phyloP scores from a whole-genome alignment of 169 alveolate genomes.

The Plasmodium sp. region DNA sequence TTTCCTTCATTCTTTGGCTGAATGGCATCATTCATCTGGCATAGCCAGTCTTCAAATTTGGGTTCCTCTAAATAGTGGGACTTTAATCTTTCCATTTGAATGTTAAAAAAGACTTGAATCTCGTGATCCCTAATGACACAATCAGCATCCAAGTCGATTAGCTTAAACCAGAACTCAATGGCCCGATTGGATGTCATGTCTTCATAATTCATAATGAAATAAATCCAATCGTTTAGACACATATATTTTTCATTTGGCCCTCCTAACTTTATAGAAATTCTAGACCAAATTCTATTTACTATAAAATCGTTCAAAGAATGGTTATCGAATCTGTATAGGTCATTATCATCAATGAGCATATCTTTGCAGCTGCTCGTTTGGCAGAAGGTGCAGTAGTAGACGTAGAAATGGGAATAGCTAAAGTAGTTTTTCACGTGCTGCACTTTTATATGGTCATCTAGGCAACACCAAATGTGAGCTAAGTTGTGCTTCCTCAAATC shows the following conservation, averaged over 20 bases:
- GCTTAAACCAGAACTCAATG: conserved; percentile 68
- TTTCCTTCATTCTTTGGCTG: conserved; percentile 64
- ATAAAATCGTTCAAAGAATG: conserved; percentile 71
- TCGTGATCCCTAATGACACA: conserved; percentile 75
- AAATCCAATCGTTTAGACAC: conserved; percentile 72
- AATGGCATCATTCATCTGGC: conserved; percentile 76
- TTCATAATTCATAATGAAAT: conserved; percentile 71
- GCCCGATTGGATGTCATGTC: conserved; percentile 69
- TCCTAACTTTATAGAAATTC: conserved; percentile 45
- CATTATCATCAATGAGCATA: conserved; percentile 72
- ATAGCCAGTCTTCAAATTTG: conserved; percentile 74
- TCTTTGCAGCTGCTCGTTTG: conserved; percentile 75
- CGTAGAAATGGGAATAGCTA: conserved; percentile 74
- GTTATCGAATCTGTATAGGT: conserved; percentile 66
- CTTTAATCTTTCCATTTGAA: conserved; percentile 69
- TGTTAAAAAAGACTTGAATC: conserved; percentile 66
- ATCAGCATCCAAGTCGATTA: conserved; percentile 72
- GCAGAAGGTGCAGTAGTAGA: conserved; percentile 69
- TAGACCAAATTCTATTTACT: conserved; percentile 71
- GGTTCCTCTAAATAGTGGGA: conserved; percentile 75
- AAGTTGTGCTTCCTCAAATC: conserved; percentile 52
- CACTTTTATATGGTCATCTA: conserved; percentile 59
- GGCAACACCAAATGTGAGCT: conserved; percentile 72
- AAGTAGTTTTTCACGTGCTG: conserved; percentile 47
- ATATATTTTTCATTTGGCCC: conserved; percentile 74